Conservation (phyloP, 441 rosid species). For the Melastoma candidum region DNA sequence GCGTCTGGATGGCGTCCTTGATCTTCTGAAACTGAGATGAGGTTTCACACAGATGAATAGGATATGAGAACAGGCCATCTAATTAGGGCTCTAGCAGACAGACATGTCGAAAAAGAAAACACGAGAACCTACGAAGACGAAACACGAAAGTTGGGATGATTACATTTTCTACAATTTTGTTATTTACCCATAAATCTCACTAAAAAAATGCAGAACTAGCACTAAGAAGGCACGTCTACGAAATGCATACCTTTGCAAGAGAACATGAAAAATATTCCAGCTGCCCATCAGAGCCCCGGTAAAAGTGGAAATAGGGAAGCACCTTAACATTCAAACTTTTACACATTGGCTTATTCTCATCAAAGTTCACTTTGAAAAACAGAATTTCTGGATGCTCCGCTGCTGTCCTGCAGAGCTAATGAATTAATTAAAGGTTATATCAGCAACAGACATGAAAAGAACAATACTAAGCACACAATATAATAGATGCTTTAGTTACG, state of each 20-base stretch:
- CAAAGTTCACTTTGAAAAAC: slow-evolving; percentile 88
- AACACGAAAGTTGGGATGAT: background rate
- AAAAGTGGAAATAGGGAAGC: slow-evolving; percentile 92
- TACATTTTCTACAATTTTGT: no score
- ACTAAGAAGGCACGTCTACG: slow-evolving; percentile 1
- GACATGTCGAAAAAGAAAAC: background rate
- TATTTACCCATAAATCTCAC: background rate
- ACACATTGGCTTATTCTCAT: slow-evolving; percentile 94
- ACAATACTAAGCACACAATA: no score
- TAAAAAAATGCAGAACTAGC: background rate
- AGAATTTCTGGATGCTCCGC: slow-evolving; percentile 62
- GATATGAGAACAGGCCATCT: background rate
- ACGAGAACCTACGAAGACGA: background rate
- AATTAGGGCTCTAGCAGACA: background rate
- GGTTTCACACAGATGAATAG: background rate
- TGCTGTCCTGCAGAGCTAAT: slow-evolving; percentile 86
- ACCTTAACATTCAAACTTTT: slow-evolving; percentile 88
- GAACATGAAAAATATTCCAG: slow-evolving; percentile 94
- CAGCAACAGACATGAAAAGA: background rate
- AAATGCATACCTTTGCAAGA: slow-evolving; percentile 55
- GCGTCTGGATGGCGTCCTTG: slow-evolving; percentile 65
- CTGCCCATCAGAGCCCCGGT: slow-evolving; percentile 85
- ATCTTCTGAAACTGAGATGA: slow-evolving; percentile 79
- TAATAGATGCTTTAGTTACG: no score
- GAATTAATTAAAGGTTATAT: slow-evolving; percentile 2